Evolutionary conservation across 306 rosid species (phyloP), one percentile per base, ranked within the genome.

Genomic region (Parietaria judaica): DNA sequence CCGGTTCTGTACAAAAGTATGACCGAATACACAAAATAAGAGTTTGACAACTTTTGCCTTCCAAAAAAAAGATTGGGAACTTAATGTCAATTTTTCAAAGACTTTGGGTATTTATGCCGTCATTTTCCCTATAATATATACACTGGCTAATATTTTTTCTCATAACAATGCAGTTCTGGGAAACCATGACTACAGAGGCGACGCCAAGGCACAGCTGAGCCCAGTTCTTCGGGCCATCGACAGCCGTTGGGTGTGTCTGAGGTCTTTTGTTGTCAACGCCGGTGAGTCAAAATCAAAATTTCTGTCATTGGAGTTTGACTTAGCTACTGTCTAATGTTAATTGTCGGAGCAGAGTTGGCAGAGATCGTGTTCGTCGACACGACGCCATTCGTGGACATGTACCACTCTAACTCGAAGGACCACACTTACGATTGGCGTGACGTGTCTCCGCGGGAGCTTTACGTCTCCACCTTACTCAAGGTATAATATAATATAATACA

Each of bases 151-250:
- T n/a, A n/a, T n/a, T 8, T 35, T 11, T 0, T 17, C 1, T 54
- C 1, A 6, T 54, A 6, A 0, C 58, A n/a, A 6, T 23, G 68
- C 78, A 91, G 97, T 88, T 68, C 67, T 91, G 78, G 98, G 98
- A 1, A 87, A 91, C 78, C 98, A 88, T 74, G 98, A 85, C 65
- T 91, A 87, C 50, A 80, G 98, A 41, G 98, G 98, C 23, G 71
- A 88, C 64, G 95, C 76, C 51, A 86, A 76, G 69, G 98, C 96
- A 11, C 96, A 91, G 51, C 47, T 88, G 35, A 87, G 87, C 63
- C 95, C 85, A 7, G 34, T 68, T 36, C 63, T 86, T 3, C 75
- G 41, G 37, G 43, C 74, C 66, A 49, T 76, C 50, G 96, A 91
- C 41, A 57, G 71, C 4, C 80, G 94, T 76, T 92, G 96, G 95